Evolutionary conservation across 2,329 filamentous ascomycete species (phyloP), one percentile per base, ranked within the genome.

Genomic region (Fusarium sp.): DNA sequence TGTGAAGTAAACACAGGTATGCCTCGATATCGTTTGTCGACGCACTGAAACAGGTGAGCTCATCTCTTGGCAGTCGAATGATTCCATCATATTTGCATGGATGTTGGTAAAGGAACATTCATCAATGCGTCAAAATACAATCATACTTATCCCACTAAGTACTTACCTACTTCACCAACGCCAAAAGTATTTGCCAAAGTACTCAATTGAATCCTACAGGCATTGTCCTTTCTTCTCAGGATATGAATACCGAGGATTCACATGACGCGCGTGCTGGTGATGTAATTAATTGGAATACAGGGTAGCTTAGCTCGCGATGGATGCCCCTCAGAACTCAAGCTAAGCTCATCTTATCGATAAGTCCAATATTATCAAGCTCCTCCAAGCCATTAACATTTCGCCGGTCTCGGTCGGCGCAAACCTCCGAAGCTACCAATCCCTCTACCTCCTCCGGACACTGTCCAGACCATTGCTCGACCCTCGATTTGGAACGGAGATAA

Each of bases 261-360:
- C 18, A n/a, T 20, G 32, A 32, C 18, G 13, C 4, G 20, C 11
- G n/a, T 12, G 18, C 1, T 9, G 42, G 9, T 42, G 7, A 30
- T 55, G 27, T 18, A 42, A 41, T 12, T 27, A 41, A 10, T 27
- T 20, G 10, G 14, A 21, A 48, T 63, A 20, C 46, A 73, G 71
- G 71, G 71, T 73, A 73, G 42, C 16, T 30, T 14, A 20, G 25
- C 18, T 25, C 18, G 7, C 7, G 34, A 37, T 37, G 34, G 23
- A 14, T 43, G 25, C 45, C 45, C 55, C 30, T 53, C 63, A 54
- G n/a, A 11, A 3, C 45, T 47, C 4, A 32, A 47, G 50, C 57
- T 37, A 60, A 48, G 54, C 21, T 41, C 62, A 5, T 27, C n/a
- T 72, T 75, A 75, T 75, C 74, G 74, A 75, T 75, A 75, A 75